Base-by-base conservation (phyloP, 495 filamentous ascomycete genomes). In the Aspergillus haitiensis region DNA sequence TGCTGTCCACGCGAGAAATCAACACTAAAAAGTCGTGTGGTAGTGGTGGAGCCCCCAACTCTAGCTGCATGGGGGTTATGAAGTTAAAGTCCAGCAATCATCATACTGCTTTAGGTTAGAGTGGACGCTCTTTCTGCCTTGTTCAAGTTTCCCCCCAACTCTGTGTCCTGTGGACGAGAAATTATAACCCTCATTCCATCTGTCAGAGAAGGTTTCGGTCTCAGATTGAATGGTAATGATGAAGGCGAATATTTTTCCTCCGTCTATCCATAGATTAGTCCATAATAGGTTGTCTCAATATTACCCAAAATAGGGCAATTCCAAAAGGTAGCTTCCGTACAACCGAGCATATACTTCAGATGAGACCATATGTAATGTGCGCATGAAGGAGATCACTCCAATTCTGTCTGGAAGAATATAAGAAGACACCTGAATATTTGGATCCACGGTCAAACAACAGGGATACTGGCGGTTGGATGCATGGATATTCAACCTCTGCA, bases 1-100 rank as follows among this genome's bases (percentile, higher is more conserved):
- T 67, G 64, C 54, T 59, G 40, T 59, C 64, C 61, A 63, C 64
- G 61, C 64, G 60, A 66, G 57, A 52, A 31, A 45, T 46, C 33
- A 21, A 52, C 13, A 52, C 32, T 16, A 37, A 45, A 56, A 32
- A n/a, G n/a, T 8, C 7, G 15, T 33, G 45, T 49, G 32, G 21
- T 50, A 15, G 45, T 57, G 44, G 35, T 49, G 31, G 54, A 5
- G 50, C 32, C 44, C 16, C 18, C 34, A 31, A 32, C 9, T 10
- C 21, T 33, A n/a, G 48, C 48, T 40, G n/a, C 27, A 58, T 46
- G 56, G 56, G 35, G 56, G 13, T 7, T 50, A 15, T 31, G 37
- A 32, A 34, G 15, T 32, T 18, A 18, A 15, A 21, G 44, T 47
- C 13, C 3, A 16, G 55, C 16, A 9, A 4, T 34, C 40, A 11